Evolutionary conservation across 2,329 filamentous ascomycete species (phyloP).

Genomic region (Sarocladiaceae sp.): DNA sequence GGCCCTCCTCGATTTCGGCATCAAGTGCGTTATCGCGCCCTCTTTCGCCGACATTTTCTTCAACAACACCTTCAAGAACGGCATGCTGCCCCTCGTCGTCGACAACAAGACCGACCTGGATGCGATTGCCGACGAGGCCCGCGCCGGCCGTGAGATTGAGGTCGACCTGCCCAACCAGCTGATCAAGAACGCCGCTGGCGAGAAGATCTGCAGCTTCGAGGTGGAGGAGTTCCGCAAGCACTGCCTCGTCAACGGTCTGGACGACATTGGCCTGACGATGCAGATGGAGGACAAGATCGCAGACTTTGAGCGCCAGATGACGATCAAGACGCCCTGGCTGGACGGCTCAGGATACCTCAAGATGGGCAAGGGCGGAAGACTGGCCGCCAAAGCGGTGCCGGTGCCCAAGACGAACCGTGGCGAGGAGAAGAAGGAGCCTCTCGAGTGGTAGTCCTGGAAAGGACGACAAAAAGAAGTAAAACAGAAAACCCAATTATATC

Average conservation of each 20-base stretch:
- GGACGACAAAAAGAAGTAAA: too few species aligned
- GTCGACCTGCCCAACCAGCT: constrained; percentile 81
- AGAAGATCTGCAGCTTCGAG: constrained; percentile 71
- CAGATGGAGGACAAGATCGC: constrained; percentile 85
- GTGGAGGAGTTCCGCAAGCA: constrained; percentile 93
- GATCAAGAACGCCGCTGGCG: constrained; percentile 70
- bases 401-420: constrained; percentile 87
- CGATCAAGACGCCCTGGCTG: constrained; percentile 78
- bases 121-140: constrained; percentile 68
- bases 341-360: constrained; percentile 79
- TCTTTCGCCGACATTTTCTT: constrained; percentile 78
- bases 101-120: constrained; percentile 59
- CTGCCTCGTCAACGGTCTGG: constrained; percentile 85
- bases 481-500: too few species aligned
- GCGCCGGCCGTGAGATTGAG: constrained; percentile 76
- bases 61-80: constrained; percentile 99
- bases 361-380: constrained; percentile 47
- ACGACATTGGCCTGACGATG: constrained; percentile 93
- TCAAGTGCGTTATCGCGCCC: constrained; percentile 86
- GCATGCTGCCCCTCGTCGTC: constrained; percentile 86
- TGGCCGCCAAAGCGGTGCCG: constrained; percentile 55
- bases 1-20: constrained; percentile 94
- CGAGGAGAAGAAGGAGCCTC: constrained; percentile 73
- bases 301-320: constrained; percentile 72
- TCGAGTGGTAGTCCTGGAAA: constrained; percentile 65